These are phyloP conservation scores for Colletotrichum sp. DNA, from an alignment of 2,329 filamentous ascomycete genomes.

Conservation along the genomic window DNA sequence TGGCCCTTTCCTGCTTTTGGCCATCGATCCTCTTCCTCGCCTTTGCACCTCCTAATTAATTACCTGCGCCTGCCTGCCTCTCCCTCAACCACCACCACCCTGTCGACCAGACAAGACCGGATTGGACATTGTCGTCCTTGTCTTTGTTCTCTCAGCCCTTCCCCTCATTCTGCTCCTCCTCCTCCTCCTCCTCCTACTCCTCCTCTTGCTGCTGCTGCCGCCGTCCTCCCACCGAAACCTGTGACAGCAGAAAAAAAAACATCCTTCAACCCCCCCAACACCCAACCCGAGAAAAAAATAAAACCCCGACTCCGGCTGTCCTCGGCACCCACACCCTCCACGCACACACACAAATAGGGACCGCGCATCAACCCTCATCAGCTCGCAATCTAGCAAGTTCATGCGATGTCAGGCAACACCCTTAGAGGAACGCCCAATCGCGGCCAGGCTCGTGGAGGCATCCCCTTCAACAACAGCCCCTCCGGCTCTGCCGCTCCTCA, in stretches of 20 bases:
- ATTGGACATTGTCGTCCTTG: not conserved
- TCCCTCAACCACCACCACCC: not conserved
- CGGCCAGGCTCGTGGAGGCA: slow-evolving; percentile 60
- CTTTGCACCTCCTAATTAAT: not conserved
- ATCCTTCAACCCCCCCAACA: not conserved
- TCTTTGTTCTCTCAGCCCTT: not conserved
- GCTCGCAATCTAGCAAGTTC: slow-evolving; percentile 45
- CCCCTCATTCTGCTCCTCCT: not conserved
- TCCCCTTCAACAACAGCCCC: slow-evolving; percentile 68
- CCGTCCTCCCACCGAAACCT: not conserved
- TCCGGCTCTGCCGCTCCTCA: not conserved
- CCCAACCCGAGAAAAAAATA: not conserved
- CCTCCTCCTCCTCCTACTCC: not conserved
- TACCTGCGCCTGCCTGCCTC: not conserved
- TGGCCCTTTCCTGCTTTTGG: not conserved
- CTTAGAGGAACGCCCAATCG: slow-evolving; percentile 74
- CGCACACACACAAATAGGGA: not conserved
- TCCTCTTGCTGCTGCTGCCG: not conserved
- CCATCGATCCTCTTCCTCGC: not conserved
- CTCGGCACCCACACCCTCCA: slow-evolving; percentile 10
- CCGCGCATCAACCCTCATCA: slow-evolving; percentile 16
- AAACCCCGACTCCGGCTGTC: not conserved
- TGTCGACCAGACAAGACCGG: not conserved
- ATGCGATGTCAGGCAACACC: slow-evolving; percentile 63
- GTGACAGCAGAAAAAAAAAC: not conserved